Conservation (phyloP, 805 yeast species). For the Vanderwaltozyma polyspora region DNA sequence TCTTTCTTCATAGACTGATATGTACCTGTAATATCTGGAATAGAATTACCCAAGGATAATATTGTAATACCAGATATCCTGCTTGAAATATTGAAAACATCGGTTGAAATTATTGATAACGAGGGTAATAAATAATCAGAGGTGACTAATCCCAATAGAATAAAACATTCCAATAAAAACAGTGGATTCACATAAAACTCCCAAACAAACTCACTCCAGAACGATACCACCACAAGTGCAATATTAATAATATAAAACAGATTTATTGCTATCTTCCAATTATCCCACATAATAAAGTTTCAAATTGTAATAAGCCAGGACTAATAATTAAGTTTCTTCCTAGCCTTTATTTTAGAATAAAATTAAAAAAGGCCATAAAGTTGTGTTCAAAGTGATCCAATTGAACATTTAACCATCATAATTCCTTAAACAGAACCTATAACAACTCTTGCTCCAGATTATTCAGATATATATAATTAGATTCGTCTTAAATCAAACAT, state of each 20-base stretch:
- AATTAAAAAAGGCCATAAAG: too few species aligned
- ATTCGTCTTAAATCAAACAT: too few species aligned
- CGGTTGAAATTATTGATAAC: slow-evolving; percentile 49
- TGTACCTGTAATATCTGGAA: slow-evolving; percentile 82
- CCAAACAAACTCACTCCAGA: not conserved
- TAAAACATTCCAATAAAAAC: slow-evolving; percentile 1
- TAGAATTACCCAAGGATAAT: slow-evolving; percentile 83
- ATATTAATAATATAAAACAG: not conserved
- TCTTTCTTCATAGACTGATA: slow-evolving; percentile 66
- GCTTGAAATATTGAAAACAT: slow-evolving; percentile 51
- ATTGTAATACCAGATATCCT: slow-evolving; percentile 77
- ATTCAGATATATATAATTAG: too few species aligned
- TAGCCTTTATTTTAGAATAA: too few species aligned
- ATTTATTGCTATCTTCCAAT: too few species aligned
- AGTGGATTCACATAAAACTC: slow-evolving; percentile 1
- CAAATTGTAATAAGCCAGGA: too few species aligned
- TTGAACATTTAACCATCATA: too few species aligned
- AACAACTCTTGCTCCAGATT: too few species aligned
- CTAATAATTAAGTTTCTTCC: too few species aligned
- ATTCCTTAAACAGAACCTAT: too few species aligned
- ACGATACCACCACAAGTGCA: not conserved
- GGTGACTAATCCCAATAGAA: slow-evolving; percentile 57
- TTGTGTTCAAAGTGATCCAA: too few species aligned
- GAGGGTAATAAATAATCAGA: slow-evolving; percentile 78
- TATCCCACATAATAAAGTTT: too few species aligned